Evolutionary conservation across 495 filamentous ascomycete species (phyloP), one percentile per base, ranked within the genome.

Genomic region (Trichocladium antarcticum): DNA sequence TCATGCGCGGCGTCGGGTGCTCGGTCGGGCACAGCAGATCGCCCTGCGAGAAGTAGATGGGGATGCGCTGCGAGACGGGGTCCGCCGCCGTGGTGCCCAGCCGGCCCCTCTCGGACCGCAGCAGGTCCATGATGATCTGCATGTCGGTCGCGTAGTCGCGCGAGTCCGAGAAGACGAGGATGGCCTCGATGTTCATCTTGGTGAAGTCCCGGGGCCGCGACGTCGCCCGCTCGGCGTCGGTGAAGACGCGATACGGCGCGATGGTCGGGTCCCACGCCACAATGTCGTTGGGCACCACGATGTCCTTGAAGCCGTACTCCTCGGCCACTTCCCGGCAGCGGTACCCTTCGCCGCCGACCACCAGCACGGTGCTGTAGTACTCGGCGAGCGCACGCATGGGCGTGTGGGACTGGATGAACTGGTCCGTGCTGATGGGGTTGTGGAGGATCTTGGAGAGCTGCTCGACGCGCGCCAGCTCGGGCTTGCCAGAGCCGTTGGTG

Each of bases 141-240:
- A 84, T 75, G 61, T 92, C 86, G 27, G 84, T 85, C 22, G 81
- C 82, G 69, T 88, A 89, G 69, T 92, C 86, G 50, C 84, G 78
- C 15, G 82, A 84, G 68, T 89, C 85, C 48, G 81, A 83, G 67
- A 89, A 89, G 54, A 88, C 82, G 53, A 89, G 72, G 65, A 89
- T 84, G 50, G 84, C 84, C 22, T 89, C 81, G 60, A 89, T 88
- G 65, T 88, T 84, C 61, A 71, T 64, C 70, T 78, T 73, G 45
- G 59, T 65, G 65, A 84, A 84, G 63, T 84, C 79, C 8, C 77
- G 72, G 10, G 80, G 80, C 8, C 72, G 69, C 3, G 78, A 77
- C 9, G 74, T 74, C 7, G 71, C 74, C 12, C 75, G 72, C 59
- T 76, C 72, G 58, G 79, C 77, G 14, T 72, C 69, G 11, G 77